These are phyloP conservation scores for Paecilomyces dactylethromorphus DNA, from an alignment of 2,329 filamentous ascomycete genomes.

Conservation along the genomic window DNA sequence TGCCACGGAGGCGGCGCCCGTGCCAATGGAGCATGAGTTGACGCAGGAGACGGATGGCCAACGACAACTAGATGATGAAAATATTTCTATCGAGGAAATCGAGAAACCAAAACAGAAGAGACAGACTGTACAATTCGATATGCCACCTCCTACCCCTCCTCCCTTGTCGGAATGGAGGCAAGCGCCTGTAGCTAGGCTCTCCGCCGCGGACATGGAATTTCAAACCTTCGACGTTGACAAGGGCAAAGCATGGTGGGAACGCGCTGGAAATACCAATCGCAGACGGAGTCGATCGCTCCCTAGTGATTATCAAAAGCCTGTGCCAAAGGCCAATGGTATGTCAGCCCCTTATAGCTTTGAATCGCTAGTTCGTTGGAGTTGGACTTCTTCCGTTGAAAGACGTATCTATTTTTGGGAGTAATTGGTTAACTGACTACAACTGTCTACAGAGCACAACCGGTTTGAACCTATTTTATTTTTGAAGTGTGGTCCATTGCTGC, in stretches of 20 bases:
- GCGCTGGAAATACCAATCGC: slow-evolving; percentile 40
- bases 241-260: slow-evolving; percentile 72
- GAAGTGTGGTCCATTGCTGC: slow-evolving; percentile 82
- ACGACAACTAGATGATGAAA: not conserved
- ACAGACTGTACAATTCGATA: slow-evolving; percentile 40
- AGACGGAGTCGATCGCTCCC: slow-evolving; percentile 41
- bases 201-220: slow-evolving; percentile 55
- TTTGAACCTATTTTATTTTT: slow-evolving; percentile 82
- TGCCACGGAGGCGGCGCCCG: slow-evolving; percentile 2
- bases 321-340: slow-evolving; percentile 27
- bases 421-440: slow-evolving; percentile 34
- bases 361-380: not conserved
- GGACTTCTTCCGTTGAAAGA: not conserved
- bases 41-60: not conserved
- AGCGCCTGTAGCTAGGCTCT: slow-evolving; percentile 56
- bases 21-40: not conserved
- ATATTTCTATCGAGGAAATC: slow-evolving; percentile 8
- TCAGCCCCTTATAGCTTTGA: not conserved
- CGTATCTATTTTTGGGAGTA: not conserved
- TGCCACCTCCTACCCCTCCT: slow-evolving; percentile 40
- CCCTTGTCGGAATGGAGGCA: slow-evolving; percentile 61
- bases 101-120: slow-evolving; percentile 26
- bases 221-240: slow-evolving; percentile 42
- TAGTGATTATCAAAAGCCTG: slow-evolving; percentile 26
- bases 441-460: slow-evolving; percentile 42